A percentile compares a stretch with the other conserved stretches of the same genome.
Evolutionary conservation across 805 yeast species (phyloP).

Genomic region (Schwanniomyces pseudopolymorphus): DNA sequence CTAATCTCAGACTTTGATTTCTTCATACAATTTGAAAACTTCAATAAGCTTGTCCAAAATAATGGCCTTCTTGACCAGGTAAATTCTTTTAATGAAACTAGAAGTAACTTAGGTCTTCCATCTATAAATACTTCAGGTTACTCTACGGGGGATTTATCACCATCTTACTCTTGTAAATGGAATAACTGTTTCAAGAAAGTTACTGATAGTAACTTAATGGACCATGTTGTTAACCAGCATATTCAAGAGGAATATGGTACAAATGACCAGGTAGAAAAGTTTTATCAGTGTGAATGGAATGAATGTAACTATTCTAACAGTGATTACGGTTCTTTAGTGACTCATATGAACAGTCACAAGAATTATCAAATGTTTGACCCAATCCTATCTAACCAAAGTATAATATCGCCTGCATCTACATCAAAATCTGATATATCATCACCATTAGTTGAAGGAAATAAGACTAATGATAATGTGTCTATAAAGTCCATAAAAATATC

Average conservation of each 20-base stretch:
- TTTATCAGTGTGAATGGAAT: slow-evolving; percentile 68
- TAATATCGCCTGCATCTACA: slow-evolving; percentile 11
- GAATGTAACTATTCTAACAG: slow-evolving; percentile 61
- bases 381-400: slow-evolving; percentile 7
- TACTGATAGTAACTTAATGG: slow-evolving; percentile 28
- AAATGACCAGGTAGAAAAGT: background rate
- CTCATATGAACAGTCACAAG: slow-evolving; percentile 48
- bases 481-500: slow-evolving; percentile 34
- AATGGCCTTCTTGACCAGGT: background rate
- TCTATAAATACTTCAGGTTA: background rate
- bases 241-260: slow-evolving; percentile 44
- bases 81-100: background rate
- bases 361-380: slow-evolving; percentile 1
- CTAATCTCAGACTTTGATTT: slow-evolving; percentile 37
- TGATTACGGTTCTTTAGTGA: slow-evolving; percentile 53
- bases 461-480: slow-evolving; percentile 14
- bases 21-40: slow-evolving; percentile 34
- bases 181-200: slow-evolving; percentile 53
- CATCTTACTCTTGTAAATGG: slow-evolving; percentile 61
- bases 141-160: background rate
- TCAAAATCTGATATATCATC: slow-evolving; percentile 6
- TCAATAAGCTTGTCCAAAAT: slow-evolving; percentile 14
- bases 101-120: background rate
- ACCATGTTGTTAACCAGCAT: slow-evolving; percentile 49
- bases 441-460: slow-evolving; percentile 1